A percentile compares a stretch with the other conserved stretches of the same genome.
Conservation (phyloP, 2,329 filamentous ascomycete species). For the Sporothrix curviconia region DNA sequence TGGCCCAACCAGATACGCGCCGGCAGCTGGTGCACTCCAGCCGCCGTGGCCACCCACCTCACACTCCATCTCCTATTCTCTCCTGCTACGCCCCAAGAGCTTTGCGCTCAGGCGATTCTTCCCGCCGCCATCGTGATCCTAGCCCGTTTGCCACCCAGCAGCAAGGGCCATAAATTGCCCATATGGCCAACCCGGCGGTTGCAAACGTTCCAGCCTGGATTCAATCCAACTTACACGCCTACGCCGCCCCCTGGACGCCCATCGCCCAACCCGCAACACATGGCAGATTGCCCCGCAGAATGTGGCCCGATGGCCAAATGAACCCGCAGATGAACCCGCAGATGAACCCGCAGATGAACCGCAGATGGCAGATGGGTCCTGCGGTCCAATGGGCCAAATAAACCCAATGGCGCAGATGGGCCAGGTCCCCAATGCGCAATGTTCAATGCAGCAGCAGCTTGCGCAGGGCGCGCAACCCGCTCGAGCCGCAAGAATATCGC, state of each 20-base stretch:
- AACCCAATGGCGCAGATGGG: slow-evolving; percentile 31
- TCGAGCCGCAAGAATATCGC: slow-evolving; percentile 70
- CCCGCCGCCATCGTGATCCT: slow-evolving; percentile 68
- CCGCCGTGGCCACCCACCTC: slow-evolving; percentile 87
- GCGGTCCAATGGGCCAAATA: slow-evolving; percentile 31
- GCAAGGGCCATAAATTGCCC: slow-evolving; percentile 55
- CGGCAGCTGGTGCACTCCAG: slow-evolving; percentile 58
- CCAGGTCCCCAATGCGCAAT: slow-evolving; percentile 35
- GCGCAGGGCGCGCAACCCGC: slow-evolving; percentile 44
- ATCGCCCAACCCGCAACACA: slow-evolving; percentile 47
- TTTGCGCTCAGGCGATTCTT: slow-evolving; percentile 69
- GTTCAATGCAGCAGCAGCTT: slow-evolving; percentile 32
- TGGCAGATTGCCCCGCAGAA: slow-evolving; percentile 51
- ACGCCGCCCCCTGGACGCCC: slow-evolving; percentile 50
- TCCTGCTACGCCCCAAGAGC: slow-evolving; percentile 64
- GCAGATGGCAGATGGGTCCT: slow-evolving; percentile 19
- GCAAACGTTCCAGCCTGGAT: slow-evolving; percentile 48
- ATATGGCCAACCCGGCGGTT: slow-evolving; percentile 52
- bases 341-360: slow-evolving; percentile 26
- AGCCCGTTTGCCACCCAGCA: slow-evolving; percentile 57
- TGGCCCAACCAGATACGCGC: slow-evolving; percentile 72
- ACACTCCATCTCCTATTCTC: slow-evolving; percentile 87
- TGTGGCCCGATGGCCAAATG: neutral
- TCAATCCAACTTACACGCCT: slow-evolving; percentile 52
- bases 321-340: slow-evolving; percentile 25